phyloP scores from a whole-genome alignment of 192 early-diverging fungal genomes.

The Haplosporangium gracile region DNA sequence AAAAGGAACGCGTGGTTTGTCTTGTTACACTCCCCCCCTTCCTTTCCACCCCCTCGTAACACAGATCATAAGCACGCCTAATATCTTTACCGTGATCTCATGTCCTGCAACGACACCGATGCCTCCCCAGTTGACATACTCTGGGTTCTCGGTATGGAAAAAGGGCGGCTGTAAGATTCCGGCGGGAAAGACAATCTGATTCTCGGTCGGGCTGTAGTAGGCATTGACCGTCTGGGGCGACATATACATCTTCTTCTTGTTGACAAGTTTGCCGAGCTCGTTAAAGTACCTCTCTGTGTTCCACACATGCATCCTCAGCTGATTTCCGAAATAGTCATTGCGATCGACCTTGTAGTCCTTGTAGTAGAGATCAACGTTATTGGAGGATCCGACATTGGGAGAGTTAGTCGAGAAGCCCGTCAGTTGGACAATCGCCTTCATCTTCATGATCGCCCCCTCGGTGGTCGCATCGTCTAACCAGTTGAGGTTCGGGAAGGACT shows the following conservation, averaged over 20 bases:
- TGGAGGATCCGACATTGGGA: conserved; percentile 60
- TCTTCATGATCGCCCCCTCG: conserved; percentile 64
- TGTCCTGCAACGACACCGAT: conserved; percentile 80
- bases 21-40: background rate
- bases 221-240: conserved; percentile 68
- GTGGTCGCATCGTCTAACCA: conserved; percentile 73
- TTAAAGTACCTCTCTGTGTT: conserved; percentile 28
- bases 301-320: conserved; percentile 59
- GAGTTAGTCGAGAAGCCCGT: conserved; percentile 73
- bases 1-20: background rate
- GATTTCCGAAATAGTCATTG: conserved; percentile 70
- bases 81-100: conserved; percentile 67
- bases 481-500: conserved; percentile 54
- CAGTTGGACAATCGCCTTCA: conserved; percentile 66
- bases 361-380: conserved; percentile 65
- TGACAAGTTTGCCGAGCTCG: conserved; percentile 51
- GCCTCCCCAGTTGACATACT: conserved; percentile 74
- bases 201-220: conserved; percentile 62
- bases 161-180: conserved; percentile 74
- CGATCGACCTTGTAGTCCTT: conserved; percentile 56
- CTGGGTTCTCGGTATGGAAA: conserved; percentile 66
- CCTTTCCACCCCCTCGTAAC: conserved; percentile 12
- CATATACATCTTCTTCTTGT: conserved; percentile 63
- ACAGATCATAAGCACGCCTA: conserved; percentile 49
- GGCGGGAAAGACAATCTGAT: conserved; percentile 66